Percentiles rank a stretch among this genome's conserved stretches.
phyloP scores from a whole-genome alignment of 257 asterid genomes.

The Forsythia suspensa region DNA sequence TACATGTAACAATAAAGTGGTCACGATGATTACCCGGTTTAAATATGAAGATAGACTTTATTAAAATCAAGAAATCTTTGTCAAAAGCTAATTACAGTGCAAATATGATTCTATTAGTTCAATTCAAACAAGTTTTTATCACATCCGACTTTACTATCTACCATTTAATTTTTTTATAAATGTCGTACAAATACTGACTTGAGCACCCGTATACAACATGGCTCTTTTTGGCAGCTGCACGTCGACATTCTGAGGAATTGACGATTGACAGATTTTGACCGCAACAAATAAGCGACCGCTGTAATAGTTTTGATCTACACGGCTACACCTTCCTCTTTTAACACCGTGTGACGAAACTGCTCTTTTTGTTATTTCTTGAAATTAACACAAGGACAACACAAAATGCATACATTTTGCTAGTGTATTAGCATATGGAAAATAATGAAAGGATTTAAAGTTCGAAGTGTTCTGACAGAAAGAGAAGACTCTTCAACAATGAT shows the following conservation, averaged over 20 bases:
- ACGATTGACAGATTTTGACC: neutral
- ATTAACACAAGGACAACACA: neutral
- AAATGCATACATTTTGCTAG: neutral
- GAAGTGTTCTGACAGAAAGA: neutral
- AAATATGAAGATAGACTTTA: too few species aligned
- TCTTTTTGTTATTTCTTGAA: neutral
- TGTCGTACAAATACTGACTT: neutral
- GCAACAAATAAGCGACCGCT: neutral
- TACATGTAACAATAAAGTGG: neutral
- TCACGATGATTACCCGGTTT: too few species aligned
- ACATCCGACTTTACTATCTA: neutral
- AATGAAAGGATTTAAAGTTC: neutral
- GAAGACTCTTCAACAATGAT: constrained; percentile 24
- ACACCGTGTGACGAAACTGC: too few species aligned
- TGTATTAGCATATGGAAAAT: neutral
- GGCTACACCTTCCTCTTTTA: too few species aligned
- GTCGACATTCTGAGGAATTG: too few species aligned
- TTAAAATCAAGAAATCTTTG: too few species aligned
- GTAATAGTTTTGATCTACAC: too few species aligned
- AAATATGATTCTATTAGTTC: too few species aligned
- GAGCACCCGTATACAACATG: neutral
- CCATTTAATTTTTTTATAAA: neutral
- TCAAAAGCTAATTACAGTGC: too few species aligned
- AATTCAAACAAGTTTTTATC: too few species aligned
- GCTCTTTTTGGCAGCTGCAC: neutral